Base-by-base conservation (phyloP, 2,329 filamentous ascomycete genomes). In the Mycosphaerelloides madeirae region DNA sequence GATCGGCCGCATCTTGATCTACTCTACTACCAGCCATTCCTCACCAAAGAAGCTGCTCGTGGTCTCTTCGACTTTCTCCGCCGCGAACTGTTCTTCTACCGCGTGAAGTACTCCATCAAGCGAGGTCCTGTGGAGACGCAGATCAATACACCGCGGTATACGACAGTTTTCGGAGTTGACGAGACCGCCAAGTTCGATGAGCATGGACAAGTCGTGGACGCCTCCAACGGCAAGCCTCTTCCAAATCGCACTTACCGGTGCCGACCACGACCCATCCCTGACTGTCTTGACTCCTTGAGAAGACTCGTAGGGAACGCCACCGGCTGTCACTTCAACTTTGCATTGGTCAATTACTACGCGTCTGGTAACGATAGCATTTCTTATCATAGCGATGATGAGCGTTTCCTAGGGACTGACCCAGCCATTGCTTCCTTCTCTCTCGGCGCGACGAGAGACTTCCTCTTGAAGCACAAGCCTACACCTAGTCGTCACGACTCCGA, bases 291-390 rank as follows among this genome's bases (percentile, higher is more conserved):
- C 31, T 64, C 73, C 5, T 72, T 91, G 6, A 77, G 81, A 8
- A 67, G 65, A 28, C 72, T 79, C 8, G 80, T 84, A 1, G 84
- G 91, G 64, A 72, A 74, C 3, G 77, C 79, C 0, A 86, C 83
- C 1, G 75, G 74, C n/a, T 78, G 78, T 57, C 74, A 60, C 1
- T 91, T 84, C 67, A 91, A 91, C 61, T 87, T 90, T 61, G 85
- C 82, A 48, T 74, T 91, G 1, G 84, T 91, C 3, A 91, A 91
- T 59, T 91, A 91, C 68, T 91, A 91, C 60, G 82, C 83, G n/a
- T 78, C 77, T 3, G 85, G 86, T 0, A 70, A 79, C 5, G 85
- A 91, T 62, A 87, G 83, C 54, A 91, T 91, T 38, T 78, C 81
- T 9, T 91, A 84, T 58, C 85, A 91, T 64, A 85, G 81, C 38